These are phyloP conservation scores for Bryoglossum gracile DNA, from an alignment of 495 filamentous ascomycete genomes.

Conservation along the genomic window DNA sequence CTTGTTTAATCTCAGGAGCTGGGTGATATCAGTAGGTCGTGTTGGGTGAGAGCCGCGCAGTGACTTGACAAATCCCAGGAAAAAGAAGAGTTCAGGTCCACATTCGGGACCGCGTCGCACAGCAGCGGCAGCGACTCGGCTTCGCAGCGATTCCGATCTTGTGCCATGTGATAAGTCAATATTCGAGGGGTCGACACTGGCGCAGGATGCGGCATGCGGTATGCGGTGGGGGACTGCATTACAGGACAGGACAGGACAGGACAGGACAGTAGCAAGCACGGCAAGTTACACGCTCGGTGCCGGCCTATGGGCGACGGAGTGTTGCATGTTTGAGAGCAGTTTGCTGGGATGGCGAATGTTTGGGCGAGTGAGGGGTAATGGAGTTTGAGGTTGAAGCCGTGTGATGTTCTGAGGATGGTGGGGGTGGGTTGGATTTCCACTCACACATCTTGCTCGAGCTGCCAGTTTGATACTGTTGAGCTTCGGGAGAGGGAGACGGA, in stretches of 20 bases:
- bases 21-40: background rate
- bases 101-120: slow-evolving; percentile 6
- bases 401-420: background rate
- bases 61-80: background rate
- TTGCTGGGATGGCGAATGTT: background rate
- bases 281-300: slow-evolving; percentile 5
- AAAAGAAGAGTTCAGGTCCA: background rate
- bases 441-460: too few species aligned
- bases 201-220: background rate
- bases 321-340: too few species aligned
- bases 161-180: slow-evolving; percentile 16
- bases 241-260: too few species aligned
- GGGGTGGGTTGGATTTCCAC: too few species aligned
- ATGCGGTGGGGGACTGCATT: too few species aligned
- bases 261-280: background rate
- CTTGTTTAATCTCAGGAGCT: background rate
- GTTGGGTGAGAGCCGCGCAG: background rate
- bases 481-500: background rate
- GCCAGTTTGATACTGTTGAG: too few species aligned
- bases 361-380: background rate
- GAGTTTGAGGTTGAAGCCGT: background rate
- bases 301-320: background rate
- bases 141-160: slow-evolving; percentile 13
- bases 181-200: background rate
- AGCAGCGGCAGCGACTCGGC: slow-evolving; percentile 12